A percentile compares a stretch with the other conserved stretches of the same genome.
Conservation (phyloP, 257 asterid species). For the Solanum phureja region DNA sequence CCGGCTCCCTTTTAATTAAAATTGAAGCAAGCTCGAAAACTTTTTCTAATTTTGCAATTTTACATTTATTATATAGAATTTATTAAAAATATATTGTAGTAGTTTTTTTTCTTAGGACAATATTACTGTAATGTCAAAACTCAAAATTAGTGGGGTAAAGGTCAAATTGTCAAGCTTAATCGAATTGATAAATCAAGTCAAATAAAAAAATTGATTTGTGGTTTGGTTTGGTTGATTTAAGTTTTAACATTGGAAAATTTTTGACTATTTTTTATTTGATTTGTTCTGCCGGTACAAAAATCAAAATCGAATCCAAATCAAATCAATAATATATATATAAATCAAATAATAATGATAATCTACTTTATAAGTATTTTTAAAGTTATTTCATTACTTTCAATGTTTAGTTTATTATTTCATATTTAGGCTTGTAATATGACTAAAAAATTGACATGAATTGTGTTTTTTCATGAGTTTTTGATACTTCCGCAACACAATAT, state of each 20-base stretch:
- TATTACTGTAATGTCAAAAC: neutral
- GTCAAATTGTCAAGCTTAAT: neutral
- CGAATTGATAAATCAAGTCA: too few relatives aligned
- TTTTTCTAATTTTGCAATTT: neutral
- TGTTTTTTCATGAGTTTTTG: neutral
- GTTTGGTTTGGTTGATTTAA: neutral
- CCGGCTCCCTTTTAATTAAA: neutral
- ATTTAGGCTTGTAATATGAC: neutral
- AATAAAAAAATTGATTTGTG: too few relatives aligned
- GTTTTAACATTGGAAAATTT: too few relatives aligned
- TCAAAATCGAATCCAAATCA: too few relatives aligned
- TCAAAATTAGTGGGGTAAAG: neutral
- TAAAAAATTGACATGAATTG: too few relatives aligned
- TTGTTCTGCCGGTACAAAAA: rapidly evolving
- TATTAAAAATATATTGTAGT: too few relatives aligned
- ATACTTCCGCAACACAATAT: too few relatives aligned
- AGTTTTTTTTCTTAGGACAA: neutral
- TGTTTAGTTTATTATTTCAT: too few relatives aligned
- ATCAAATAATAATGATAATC: neutral
- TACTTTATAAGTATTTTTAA: too few relatives aligned
- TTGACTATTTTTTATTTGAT: too few relatives aligned
- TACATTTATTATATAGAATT: neutral
- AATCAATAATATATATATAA: too few relatives aligned
- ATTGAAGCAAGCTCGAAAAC: neutral
- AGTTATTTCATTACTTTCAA: neutral